Evolutionary conservation across 305 asterid species (phyloP).

Genomic region (Fraxinus ornus): DNA sequence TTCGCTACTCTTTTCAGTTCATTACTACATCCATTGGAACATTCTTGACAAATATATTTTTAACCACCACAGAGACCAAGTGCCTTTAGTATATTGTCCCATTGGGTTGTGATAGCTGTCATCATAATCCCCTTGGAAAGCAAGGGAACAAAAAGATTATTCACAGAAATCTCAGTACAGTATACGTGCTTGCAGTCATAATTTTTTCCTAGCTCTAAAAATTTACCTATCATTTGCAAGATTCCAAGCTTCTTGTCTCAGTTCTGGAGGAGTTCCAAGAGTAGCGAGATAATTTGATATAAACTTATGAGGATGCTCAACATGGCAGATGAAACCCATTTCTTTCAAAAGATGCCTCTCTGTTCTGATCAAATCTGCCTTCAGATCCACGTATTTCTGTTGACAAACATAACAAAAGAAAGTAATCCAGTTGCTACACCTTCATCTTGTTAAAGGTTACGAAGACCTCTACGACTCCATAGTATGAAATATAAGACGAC

Average conservation of each 20-base stretch:
- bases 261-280: constrained; percentile 37
- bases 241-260: constrained; percentile 52
- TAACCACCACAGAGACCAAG: neutral
- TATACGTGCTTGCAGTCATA: neutral
- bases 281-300: constrained; percentile 48
- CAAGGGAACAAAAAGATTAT: neutral
- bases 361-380: constrained; percentile 40
- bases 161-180: neutral
- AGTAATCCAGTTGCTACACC: neutral
- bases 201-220: neutral
- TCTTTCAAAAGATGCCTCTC: constrained; percentile 51
- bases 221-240: constrained; percentile 42
- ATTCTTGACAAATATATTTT: neutral
- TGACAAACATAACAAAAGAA: neutral
- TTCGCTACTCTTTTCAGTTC: neutral
- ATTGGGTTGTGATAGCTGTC: neutral
- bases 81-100: neutral
- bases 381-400: constrained; percentile 47
- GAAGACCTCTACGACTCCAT: neutral
- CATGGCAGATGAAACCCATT: constrained; percentile 57
- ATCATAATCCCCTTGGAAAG: neutral
- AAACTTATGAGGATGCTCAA: constrained; percentile 54
- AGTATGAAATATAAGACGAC: neutral
- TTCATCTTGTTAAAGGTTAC: neutral
- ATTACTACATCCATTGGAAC: neutral